These are phyloP conservation scores for Paxillus ammoniavirescens DNA, from an alignment of 768 basidiomycete genomes.

Conservation along the genomic window DNA sequence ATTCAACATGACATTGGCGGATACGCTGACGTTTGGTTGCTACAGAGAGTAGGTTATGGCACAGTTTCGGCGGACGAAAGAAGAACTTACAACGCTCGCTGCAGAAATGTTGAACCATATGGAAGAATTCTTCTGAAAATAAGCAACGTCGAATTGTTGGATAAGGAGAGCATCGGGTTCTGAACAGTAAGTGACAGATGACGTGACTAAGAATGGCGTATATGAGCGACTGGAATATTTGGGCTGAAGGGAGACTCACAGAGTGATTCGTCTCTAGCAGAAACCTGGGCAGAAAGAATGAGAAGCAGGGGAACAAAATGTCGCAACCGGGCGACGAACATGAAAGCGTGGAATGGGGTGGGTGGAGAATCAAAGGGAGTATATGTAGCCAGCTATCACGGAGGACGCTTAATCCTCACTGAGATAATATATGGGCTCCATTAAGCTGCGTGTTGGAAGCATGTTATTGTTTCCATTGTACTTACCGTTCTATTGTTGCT, in stretches of 20 bases:
- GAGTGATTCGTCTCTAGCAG: constrained; percentile 53
- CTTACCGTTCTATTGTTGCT: constrained; percentile 32
- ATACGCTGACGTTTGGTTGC: constrained; percentile 77
- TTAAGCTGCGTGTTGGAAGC: constrained; percentile 27
- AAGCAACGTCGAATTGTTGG: constrained; percentile 72
- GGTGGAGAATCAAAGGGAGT: constrained; percentile 11
- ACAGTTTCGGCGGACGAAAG: constrained; percentile 2
- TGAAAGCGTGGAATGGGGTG: constrained; percentile 36
- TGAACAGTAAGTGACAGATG: constrained; percentile 84
- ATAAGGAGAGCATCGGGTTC: constrained; percentile 79
- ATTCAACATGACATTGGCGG: constrained; percentile 78
- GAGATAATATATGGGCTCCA: constrained; percentile 22
- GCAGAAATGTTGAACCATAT: constrained; percentile 84
- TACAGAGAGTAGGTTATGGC: constrained; percentile 27
- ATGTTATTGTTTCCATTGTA: constrained; percentile 30
- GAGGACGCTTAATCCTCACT: constrained; percentile 8
- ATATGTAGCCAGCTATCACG: constrained; percentile 30
- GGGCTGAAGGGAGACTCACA: constrained; percentile 46
- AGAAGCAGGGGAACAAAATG: constrained; percentile 42
- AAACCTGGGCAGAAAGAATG: constrained; percentile 36
- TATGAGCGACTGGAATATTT: constrained; percentile 3
- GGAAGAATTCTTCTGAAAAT: constrained; percentile 68
- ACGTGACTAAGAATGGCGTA: constrained; percentile 56
- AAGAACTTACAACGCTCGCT: constrained; percentile 72
- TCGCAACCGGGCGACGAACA: constrained; percentile 83